Evolutionary conservation across 2,329 filamentous ascomycete genomes (phyloP), one percentile per base, ranked within the genome.

Genomic region (Colletotrichum neosansevieriae): DNA sequence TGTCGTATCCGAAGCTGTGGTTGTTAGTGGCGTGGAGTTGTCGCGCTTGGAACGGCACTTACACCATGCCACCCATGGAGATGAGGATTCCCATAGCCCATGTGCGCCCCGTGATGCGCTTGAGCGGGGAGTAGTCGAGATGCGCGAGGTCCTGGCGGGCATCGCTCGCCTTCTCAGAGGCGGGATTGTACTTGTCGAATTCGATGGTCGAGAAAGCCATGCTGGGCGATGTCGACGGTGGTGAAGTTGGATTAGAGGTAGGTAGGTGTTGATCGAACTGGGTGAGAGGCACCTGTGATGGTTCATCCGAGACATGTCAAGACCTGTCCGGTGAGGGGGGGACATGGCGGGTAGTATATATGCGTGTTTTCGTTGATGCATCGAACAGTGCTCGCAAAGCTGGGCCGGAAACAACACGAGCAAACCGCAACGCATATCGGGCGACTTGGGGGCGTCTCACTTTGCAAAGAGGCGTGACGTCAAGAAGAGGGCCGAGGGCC

Each of bases 51-150:
- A 0, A 0, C 15, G n/a, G n/a, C 21, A 73, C 78, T 74, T 72
- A 82, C 81, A 83, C 79, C 32, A 83, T 62, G 54, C 82, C 82
- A 1, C 82, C 82, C 80, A 83, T 82, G 4, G 82, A 83, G 6
- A 83, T 78, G 47, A 83, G 75, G 1, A 78, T 63, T 1, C 76
- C 82, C 73, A 83, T 79, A 3, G 76, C 70, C 1, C 82, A 67
- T 1, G 80, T 80, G 2, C 76, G 76, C 4, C 74, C 73, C 0
- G 82, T 80, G 13, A 83, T 51, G 1, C 80, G 79, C 62, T 77
- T 79, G 32, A 83, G 71, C 1, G 82, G 82, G 11, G 81, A 83
- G 72, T 83, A 84, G 75, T 84, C 82, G 2, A 84, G 76, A 9
- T 77, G 76, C 3, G 76, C 75, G 19, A 80, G 75, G 4, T 80